Evolutionary conservation across 2,329 filamentous ascomycete species (phyloP).

Genomic region (Diaporthe sp.): DNA sequence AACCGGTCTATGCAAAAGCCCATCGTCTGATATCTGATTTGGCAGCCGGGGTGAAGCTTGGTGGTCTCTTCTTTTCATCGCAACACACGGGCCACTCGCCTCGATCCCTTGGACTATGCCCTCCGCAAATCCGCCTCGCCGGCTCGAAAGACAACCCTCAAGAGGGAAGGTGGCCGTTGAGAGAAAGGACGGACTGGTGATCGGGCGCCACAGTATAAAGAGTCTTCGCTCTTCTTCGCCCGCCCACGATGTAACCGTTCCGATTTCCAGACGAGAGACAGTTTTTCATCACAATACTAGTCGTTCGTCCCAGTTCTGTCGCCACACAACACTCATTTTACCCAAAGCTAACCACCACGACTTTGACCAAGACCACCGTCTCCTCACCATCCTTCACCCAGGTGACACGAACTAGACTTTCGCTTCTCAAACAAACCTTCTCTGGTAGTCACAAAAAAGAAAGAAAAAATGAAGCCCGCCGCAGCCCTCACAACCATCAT

Average conservation of each 20-base stretch:
- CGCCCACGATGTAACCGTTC: background rate
- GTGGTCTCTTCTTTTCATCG: background rate
- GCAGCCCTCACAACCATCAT: constrained; percentile 40
- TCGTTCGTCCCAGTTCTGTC: constrained; percentile 10
- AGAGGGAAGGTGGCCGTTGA: constrained; percentile 21
- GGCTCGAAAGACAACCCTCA: background rate
- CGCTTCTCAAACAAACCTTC: constrained; percentile 1
- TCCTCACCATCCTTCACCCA: constrained; percentile 8
- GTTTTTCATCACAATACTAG: constrained; percentile 12
- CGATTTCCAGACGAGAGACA: constrained; percentile 1
- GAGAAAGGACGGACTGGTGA: background rate
- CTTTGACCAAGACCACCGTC: background rate
- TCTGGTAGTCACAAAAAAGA: no score
- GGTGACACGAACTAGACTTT: background rate
- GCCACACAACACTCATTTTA: constrained; percentile 6
- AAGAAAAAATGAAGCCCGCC: constrained; percentile 36
- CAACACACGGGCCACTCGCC: background rate
- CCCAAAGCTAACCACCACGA: background rate
- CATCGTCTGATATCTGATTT: constrained; percentile 17
- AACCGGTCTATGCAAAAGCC: constrained; percentile 10
- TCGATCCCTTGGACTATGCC: background rate
- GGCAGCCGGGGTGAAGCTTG: background rate
- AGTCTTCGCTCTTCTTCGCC: background rate
- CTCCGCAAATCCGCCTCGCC: background rate
- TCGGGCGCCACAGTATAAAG: background rate